phyloP scores from a whole-genome alignment of 1,284 basidiomycete species.

The Naganishia liquefaciens region DNA sequence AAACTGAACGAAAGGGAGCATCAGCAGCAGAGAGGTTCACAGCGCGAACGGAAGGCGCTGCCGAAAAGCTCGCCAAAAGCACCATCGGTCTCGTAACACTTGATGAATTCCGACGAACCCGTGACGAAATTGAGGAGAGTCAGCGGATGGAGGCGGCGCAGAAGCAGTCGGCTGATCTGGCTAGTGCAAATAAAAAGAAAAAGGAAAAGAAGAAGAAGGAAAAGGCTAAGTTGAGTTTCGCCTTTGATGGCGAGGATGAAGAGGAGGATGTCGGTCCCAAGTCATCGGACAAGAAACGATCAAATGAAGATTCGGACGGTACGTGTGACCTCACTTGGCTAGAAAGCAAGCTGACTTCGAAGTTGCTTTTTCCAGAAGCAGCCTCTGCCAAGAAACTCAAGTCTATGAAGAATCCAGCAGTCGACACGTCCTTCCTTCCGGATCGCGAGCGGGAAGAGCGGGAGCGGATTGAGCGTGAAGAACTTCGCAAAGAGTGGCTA shows the following conservation, averaged over 20 bases:
- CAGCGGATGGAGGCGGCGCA: constrained; percentile 83
- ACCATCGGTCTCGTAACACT: constrained; percentile 92
- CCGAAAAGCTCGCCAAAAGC: constrained; percentile 86
- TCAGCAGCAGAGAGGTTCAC: constrained; percentile 73
- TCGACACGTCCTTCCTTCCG: constrained; percentile 97
- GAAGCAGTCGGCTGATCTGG: constrained; percentile 36
- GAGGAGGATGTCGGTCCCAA: constrained; percentile 36
- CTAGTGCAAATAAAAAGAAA: constrained; percentile 15
- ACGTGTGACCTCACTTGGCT: constrained; percentile 39
- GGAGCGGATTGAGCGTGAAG: constrained; percentile 83
- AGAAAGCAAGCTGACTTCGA: neutral
- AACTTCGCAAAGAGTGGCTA: constrained; percentile 87
- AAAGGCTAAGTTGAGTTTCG: constrained; percentile 89
- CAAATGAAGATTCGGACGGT: constrained; percentile 56
- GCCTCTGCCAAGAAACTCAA: constrained; percentile 65
- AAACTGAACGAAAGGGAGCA: constrained; percentile 28
- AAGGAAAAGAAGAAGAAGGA: constrained; percentile 76
- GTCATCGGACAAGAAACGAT: constrained; percentile 27
- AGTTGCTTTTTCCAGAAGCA: constrained; percentile 14
- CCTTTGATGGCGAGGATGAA: constrained; percentile 70
- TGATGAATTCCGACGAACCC: constrained; percentile 86
- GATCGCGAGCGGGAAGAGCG: constrained; percentile 93
- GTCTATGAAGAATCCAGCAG: constrained; percentile 89
- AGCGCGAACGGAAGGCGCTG: constrained; percentile 90
- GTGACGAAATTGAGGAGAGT: constrained; percentile 88